These are phyloP conservation scores for Echinosophora koreensis DNA, from an alignment of 306 rosid species.

Conservation along the genomic window DNA sequence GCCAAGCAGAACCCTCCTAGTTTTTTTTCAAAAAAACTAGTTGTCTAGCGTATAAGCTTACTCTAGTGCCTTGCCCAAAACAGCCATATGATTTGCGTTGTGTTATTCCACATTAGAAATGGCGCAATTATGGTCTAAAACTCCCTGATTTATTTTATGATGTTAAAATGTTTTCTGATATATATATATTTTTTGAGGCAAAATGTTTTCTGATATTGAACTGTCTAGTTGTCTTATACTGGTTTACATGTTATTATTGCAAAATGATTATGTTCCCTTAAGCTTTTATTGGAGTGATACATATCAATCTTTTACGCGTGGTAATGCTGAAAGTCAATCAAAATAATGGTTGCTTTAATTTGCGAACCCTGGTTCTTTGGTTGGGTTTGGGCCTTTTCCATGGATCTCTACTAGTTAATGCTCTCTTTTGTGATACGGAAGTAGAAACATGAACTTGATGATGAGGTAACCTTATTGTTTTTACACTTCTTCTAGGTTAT, in stretches of 20 bases:
- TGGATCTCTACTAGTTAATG: background rate
- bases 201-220: constrained; percentile 33
- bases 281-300: constrained; percentile 22
- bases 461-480: constrained; percentile 35
- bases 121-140: constrained; percentile 26
- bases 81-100: constrained; percentile 12
- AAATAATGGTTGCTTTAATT: constrained; percentile 22
- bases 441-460: constrained; percentile 34
- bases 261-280: background rate
- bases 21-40: no score
- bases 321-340: constrained; percentile 14
- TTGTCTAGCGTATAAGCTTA: no score
- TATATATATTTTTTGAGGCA: no score
- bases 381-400: constrained; percentile 21
- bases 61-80: no score
- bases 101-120: constrained; percentile 12
- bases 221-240: constrained; percentile 21
- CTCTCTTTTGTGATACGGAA: constrained; percentile 33
- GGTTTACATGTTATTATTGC: constrained; percentile 19
- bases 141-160: background rate
- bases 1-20: no score
- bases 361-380: constrained; percentile 34
- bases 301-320: background rate
- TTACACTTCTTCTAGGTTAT: constrained; percentile 67
- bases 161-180: no score